A percentile compares a stretch with the other conserved stretches of the same genome.
These are phyloP conservation scores for Senna tora DNA, from an alignment of 306 rosid genomes.

Conservation along the genomic window DNA sequence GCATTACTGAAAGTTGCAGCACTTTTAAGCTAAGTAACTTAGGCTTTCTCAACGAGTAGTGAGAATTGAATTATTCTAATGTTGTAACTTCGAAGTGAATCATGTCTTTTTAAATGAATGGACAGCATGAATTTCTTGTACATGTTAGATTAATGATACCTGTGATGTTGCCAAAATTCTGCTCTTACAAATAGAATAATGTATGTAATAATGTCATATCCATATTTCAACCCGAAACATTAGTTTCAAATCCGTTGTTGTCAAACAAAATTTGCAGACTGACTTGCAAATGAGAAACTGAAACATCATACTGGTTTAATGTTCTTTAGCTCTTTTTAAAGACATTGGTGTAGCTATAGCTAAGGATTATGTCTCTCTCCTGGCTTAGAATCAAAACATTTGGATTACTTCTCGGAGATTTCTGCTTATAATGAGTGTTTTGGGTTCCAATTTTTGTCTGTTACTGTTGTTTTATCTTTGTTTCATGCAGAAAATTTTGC, in stretches of 20 bases:
- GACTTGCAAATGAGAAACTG: conserved; percentile 30
- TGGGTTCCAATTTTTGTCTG: conserved; percentile 7
- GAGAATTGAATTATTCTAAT: not conserved
- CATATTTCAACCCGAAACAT: conserved; percentile 12
- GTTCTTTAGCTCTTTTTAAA: conserved; percentile 14
- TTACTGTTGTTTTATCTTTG: not conserved
- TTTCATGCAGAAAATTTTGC: conserved; percentile 67
- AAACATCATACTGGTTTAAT: conserved; percentile 13
- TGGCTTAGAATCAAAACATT: not conserved
- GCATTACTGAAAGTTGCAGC: not conserved
- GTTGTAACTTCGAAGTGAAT: not conserved
- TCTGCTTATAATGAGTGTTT: conserved; percentile 1
- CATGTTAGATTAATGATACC: conserved; percentile 19
- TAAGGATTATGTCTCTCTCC: conserved; percentile 14
- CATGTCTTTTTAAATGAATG: not conserved
- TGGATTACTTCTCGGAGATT: conserved; percentile 10
- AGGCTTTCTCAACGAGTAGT: not conserved
- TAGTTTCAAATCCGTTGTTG: not conserved
- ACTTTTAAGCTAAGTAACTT: not conserved
- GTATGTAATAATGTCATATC: conserved; percentile 8
- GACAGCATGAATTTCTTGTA: not conserved
- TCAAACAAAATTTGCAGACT: conserved; percentile 4
- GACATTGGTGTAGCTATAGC: conserved; percentile 14
- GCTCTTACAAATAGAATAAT: conserved; percentile 4
- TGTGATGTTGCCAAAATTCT: conserved; percentile 4